Base-by-base conservation (phyloP, 2,329 filamentous ascomycete genomes). In the Fusarium xyrophilum region DNA sequence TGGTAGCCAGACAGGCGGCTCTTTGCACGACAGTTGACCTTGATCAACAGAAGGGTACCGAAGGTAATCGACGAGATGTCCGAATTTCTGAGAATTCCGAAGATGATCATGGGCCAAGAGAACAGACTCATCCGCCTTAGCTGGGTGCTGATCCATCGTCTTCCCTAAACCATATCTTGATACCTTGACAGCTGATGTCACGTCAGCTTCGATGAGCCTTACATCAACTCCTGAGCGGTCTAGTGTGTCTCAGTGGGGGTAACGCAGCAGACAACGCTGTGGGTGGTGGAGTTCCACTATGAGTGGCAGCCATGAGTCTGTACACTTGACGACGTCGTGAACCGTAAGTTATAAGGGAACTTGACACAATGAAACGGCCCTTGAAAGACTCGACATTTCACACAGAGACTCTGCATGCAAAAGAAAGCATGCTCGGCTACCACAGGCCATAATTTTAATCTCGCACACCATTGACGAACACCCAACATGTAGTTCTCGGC, bases 171-270 rank as follows among this genome's bases (percentile, higher is more conserved):
- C 25, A 44, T 43, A 25, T 50, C 33, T 68, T 51, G 39, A 44
- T 47, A 50, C 21, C 30, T 36, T 36, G 50, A 54, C 56, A 21
- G 35, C 21, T 44, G 30, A 36, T 48, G 61, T 50, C 46, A 35
- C 32, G 46, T 61, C 43, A 54, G 35, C 53, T 43, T 59, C 23
- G 39, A 63, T 63, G 46, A 68, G 48, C 40, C 51, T 42, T 51
- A 23, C 46, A 67, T 69, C 58, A 46, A 56, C 32, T 53, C 47
- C 38, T 25, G 58, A 64, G 66, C 64, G 63, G 66, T 67, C 58
- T 67, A 63, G 67, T 35, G 35, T 55, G 57, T 50, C 55, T 57
- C 53, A 54, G 62, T 65, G 62, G 63, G 43, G 63, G 40, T 60
- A 43, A 35, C 27, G 38, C 44, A 43, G 35, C 33, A 62, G 50